Conservation (phyloP, 2,329 filamentous ascomycete genomes). For the Nigrospora osmanthi region DNA sequence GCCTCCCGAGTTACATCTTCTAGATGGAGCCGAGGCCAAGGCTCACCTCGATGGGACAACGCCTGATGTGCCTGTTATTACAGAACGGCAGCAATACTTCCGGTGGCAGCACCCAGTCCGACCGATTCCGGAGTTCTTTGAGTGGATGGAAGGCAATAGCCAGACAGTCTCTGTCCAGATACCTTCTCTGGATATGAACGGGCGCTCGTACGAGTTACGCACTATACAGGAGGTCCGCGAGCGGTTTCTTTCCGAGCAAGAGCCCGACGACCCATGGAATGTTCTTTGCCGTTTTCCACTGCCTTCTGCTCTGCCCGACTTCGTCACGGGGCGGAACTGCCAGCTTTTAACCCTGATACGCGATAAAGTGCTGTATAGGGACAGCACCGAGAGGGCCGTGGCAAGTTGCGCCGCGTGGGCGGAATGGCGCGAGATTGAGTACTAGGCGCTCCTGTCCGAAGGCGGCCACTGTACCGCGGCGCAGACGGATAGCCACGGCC, state of each 20-base stretch:
- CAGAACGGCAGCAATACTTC: slow-evolving; percentile 1
- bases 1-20: neutral
- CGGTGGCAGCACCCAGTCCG: neutral
- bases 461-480: slow-evolving; percentile 24
- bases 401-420: slow-evolving; percentile 20
- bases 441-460: slow-evolving; percentile 24
- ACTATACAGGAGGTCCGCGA: slow-evolving; percentile 1
- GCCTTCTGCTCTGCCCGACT: too few species aligned
- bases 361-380: neutral
- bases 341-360: slow-evolving; percentile 1
- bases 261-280: too few species aligned
- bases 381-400: slow-evolving; percentile 2
- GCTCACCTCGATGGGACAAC: neutral
- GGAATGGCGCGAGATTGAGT: slow-evolving; percentile 22
- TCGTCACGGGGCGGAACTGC: slow-evolving; percentile 2
- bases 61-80: slow-evolving; percentile 1
- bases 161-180: slow-evolving; percentile 1
- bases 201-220: slow-evolving; percentile 1
- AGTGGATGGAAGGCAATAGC: neutral
- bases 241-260: too few species aligned
- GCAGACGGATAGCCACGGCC: slow-evolving; percentile 24
- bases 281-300: too few species aligned
- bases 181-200: neutral
- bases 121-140: slow-evolving; percentile 2
- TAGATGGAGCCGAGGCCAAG: slow-evolving; percentile 1